Conservation (phyloP, 257 asterid species). For the Solanum ossicruentum region DNA sequence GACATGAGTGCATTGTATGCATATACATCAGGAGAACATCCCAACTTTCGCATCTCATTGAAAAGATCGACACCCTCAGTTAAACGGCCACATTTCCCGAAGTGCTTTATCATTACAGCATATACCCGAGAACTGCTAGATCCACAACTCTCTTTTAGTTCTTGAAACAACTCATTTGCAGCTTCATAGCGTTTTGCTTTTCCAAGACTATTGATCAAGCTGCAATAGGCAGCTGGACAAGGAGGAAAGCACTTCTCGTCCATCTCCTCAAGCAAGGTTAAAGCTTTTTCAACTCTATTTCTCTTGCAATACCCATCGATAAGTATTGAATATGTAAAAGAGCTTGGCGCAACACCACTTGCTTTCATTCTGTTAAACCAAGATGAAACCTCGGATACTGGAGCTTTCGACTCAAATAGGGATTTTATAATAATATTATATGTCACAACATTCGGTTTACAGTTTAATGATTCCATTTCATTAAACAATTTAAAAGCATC, state of each 20-base stretch:
- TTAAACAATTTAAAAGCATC: conserved; percentile 65
- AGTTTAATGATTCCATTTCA: conserved; percentile 62
- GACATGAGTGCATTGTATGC: conserved; percentile 39
- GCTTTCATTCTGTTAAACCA: conserved; percentile 72
- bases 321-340: conserved; percentile 75
- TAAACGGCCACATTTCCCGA: conserved; percentile 30
- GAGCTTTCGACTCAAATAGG: conserved; percentile 57
- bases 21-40: conserved; percentile 29
- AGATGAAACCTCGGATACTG: conserved; percentile 31
- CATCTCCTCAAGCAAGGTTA: conserved; percentile 82
- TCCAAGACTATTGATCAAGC: conserved; percentile 75
- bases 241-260: conserved; percentile 93
- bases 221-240: conserved; percentile 94
- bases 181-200: conserved; percentile 73
- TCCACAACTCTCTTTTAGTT: conserved; percentile 33
- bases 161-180: conserved; percentile 40
- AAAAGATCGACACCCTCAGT: conserved; percentile 24
- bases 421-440: conserved; percentile 75
- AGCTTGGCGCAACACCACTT: conserved; percentile 49
- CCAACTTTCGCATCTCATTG: conserved; percentile 21
- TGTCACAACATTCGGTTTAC: conserved; percentile 73
- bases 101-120: conserved; percentile 42
- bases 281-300: conserved; percentile 59
- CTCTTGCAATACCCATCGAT: conserved; percentile 84
- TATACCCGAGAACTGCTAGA: conserved; percentile 31